These are phyloP conservation scores for Lentinula guzmanii DNA, from an alignment of 768 basidiomycete genomes.

Conservation along the genomic window DNA sequence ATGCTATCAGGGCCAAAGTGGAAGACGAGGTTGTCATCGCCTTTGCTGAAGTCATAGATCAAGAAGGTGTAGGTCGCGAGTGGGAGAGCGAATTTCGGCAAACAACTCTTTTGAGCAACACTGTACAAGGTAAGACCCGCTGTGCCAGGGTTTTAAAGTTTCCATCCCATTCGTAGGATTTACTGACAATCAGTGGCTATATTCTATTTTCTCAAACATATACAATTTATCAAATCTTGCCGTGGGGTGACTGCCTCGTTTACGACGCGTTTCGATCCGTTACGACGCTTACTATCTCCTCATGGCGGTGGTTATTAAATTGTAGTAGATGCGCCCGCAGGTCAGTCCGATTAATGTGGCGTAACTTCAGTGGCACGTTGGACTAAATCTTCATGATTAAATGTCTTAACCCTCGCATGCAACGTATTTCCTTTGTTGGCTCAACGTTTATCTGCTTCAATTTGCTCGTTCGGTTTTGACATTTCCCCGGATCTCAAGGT, in stretches of 20 bases:
- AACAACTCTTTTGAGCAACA: constrained; percentile 10
- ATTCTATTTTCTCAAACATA: neutral
- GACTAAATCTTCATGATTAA: constrained; percentile 23
- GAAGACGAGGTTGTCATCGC: constrained; percentile 67
- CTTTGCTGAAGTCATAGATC: constrained; percentile 69
- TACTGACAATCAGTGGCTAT: neutral
- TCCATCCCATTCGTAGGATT: neutral
- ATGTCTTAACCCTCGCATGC: constrained; percentile 23
- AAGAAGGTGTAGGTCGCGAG: constrained; percentile 18
- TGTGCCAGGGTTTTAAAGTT: neutral
- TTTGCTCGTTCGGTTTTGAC: neutral
- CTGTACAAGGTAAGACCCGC: neutral
- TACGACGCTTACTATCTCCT: neutral
- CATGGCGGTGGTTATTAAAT: neutral
- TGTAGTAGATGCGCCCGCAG: neutral
- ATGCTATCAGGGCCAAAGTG: constrained; percentile 32
- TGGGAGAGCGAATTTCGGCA: constrained; percentile 72
- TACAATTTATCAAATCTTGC: neutral
- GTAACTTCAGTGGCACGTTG: neutral
- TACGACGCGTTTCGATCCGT: neutral
- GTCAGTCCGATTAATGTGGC: neutral
- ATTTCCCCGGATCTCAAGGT: constrained; percentile 9
- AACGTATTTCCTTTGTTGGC: neutral
- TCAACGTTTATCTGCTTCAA: neutral
- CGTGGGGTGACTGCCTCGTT: neutral